A percentile compares a stretch with the other conserved stretches of the same genome.
Conservation (phyloP, 2,329 filamentous ascomycete species). For the Fusarium sp. region DNA sequence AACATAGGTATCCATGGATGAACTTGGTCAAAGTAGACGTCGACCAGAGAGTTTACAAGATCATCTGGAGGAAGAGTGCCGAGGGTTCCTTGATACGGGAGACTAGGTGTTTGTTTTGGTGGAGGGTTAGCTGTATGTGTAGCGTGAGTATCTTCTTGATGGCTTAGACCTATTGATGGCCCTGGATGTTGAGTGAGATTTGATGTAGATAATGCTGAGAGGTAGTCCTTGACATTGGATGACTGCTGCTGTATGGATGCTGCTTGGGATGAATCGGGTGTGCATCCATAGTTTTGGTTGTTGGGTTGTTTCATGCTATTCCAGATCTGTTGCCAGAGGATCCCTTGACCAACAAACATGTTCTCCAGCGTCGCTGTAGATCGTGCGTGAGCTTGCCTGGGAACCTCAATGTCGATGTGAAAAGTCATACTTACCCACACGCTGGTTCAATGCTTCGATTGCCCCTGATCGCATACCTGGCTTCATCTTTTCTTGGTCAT, state of each 20-base stretch:
- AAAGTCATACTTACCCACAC: slow-evolving; percentile 45
- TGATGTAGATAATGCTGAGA: not conserved
- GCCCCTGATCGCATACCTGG: slow-evolving; percentile 55
- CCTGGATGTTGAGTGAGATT: not conserved
- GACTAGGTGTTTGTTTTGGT: not conserved
- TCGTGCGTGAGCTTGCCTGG: not conserved
- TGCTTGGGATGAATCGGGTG: not conserved
- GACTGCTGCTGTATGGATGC: slow-evolving; percentile 19
- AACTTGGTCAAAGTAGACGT: slow-evolving; percentile 55
- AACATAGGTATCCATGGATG: slow-evolving; percentile 57
- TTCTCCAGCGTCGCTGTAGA: slow-evolving; percentile 50
- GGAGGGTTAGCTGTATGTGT: not conserved
- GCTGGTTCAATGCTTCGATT: slow-evolving; percentile 54
- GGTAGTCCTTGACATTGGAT: slow-evolving; percentile 4
- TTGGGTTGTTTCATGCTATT: slow-evolving; percentile 10
- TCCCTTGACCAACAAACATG: slow-evolving; percentile 57
- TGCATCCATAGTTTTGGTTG: not conserved
- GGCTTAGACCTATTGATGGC: not conserved
- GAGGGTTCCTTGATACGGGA: not conserved
- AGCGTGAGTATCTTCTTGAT: not conserved
- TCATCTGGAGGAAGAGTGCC: slow-evolving; percentile 48
- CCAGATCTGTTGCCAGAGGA: slow-evolving; percentile 55
- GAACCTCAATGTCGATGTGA: too few species aligned
- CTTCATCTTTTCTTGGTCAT: slow-evolving; percentile 53
- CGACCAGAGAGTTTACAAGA: slow-evolving; percentile 53